A percentile compares a stretch with the other conserved stretches of the same genome.
These are phyloP conservation scores for Pilobolus umbonatus DNA, from an alignment of 192 early-diverging fungal genomes.

Conservation along the genomic window DNA sequence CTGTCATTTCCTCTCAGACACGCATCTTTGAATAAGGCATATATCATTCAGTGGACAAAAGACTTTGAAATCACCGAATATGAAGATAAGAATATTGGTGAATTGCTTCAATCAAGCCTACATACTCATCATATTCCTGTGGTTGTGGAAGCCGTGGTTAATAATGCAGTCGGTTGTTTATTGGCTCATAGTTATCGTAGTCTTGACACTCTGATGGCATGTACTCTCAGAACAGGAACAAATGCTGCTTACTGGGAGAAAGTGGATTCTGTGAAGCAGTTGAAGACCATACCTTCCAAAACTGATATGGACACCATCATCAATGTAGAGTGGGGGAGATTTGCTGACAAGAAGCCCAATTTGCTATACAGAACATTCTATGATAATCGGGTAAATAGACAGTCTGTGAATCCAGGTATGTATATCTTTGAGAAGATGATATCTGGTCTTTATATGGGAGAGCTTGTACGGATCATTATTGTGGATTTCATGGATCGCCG, in stretches of 20 bases:
- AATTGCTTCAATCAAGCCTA: constrained; percentile 73
- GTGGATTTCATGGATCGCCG: constrained; percentile 78
- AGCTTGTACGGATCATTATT: constrained; percentile 74
- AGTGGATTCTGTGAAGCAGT: constrained; percentile 38
- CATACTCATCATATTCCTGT: constrained; percentile 67
- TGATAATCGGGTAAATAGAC: constrained; percentile 77
- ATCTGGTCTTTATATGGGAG: constrained; percentile 91
- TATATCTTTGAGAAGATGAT: constrained; percentile 95
- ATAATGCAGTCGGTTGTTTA: constrained; percentile 90
- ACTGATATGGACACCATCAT: constrained; percentile 67
- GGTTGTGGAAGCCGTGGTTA: constrained; percentile 82
- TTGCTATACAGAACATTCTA: constrained; percentile 77
- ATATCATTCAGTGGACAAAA: constrained; percentile 81
- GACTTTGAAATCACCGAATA: constrained; percentile 75
- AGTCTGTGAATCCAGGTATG: constrained; percentile 70
- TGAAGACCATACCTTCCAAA: constrained; percentile 23
- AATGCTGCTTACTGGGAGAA: constrained; percentile 93
- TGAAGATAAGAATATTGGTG: constrained; percentile 77
- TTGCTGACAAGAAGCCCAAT: constrained; percentile 66
- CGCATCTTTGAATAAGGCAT: constrained; percentile 61
- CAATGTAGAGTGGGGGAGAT: constrained; percentile 96
- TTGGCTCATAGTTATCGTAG: constrained; percentile 79
- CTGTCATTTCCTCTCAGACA: constrained; percentile 94
- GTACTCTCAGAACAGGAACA: constrained; percentile 91
- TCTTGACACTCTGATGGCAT: constrained; percentile 73